These are phyloP conservation scores for Hypericum androsaemum DNA, from an alignment of 345 rosid genomes.

Conservation along the genomic window DNA sequence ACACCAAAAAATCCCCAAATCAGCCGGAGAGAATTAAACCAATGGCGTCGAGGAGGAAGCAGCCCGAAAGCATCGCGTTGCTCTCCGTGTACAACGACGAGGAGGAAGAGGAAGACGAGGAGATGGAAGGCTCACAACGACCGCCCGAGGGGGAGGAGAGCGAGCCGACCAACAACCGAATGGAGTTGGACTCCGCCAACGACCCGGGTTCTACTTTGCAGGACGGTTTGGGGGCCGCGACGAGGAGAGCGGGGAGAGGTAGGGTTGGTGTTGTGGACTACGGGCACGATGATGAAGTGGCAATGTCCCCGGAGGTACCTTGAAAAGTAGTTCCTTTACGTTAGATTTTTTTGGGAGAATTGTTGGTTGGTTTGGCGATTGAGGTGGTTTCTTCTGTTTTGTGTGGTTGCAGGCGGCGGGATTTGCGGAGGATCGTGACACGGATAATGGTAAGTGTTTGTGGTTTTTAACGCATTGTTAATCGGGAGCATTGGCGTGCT, in stretches of 20 bases:
- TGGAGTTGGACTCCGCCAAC: too few relatives aligned
- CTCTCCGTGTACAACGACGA: slow-evolving; percentile 71
- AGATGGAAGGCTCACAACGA: slow-evolving; percentile 39
- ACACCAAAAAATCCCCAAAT: too few relatives aligned
- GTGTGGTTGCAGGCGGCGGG: slow-evolving; percentile 42
- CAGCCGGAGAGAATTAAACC: too few relatives aligned
- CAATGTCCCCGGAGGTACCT: slow-evolving; percentile 55
- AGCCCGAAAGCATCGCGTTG: slow-evolving; percentile 67
- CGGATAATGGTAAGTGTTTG: slow-evolving; percentile 28
- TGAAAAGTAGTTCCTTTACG: background rate
- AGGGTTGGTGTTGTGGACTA: slow-evolving; percentile 54
- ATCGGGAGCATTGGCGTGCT: background rate
- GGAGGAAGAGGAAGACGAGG: slow-evolving; percentile 69
- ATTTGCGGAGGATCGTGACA: slow-evolving; percentile 19
- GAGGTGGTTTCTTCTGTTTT: slow-evolving; percentile 7
- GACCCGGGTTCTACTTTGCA: background rate
- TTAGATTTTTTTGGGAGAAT: background rate
- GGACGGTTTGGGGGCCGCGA: background rate
- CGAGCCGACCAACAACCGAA: slow-evolving; percentile 6
- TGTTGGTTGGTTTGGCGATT: background rate
- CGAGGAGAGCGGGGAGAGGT: slow-evolving; percentile 25
- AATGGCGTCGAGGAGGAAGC: slow-evolving; percentile 66
- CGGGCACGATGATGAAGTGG: slow-evolving; percentile 55
- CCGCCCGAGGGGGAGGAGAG: slow-evolving; percentile 7
- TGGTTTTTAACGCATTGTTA: too few relatives aligned